Conservation (phyloP, 768 basidiomycete genomes). For the Saitozyma sp. region DNA sequence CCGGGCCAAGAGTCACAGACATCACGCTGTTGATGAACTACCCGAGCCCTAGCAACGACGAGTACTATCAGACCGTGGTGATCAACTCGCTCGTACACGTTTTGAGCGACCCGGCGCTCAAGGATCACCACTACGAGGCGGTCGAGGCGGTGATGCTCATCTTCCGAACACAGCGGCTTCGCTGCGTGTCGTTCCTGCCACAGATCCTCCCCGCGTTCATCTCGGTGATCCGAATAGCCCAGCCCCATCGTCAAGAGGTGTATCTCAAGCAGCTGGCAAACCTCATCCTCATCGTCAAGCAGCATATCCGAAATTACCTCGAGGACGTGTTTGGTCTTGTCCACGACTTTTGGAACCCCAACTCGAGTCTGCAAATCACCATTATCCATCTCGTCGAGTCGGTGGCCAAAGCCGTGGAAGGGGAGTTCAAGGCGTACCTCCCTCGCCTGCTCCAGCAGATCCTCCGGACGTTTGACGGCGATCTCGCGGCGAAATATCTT, state of each 20-base stretch:
- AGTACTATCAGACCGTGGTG: constrained; percentile 96
- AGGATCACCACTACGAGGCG: constrained; percentile 82
- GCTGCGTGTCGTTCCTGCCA: constrained; percentile 91
- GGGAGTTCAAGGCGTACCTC: constrained; percentile 95
- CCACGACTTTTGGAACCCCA: constrained; percentile 80
- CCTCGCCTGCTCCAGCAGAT: constrained; percentile 85
- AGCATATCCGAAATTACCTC: constrained; percentile 91
- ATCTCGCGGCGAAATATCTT: constrained; percentile 42
- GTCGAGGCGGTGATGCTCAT: constrained; percentile 99
- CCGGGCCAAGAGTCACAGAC: constrained; percentile 55
- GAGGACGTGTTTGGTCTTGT: constrained; percentile 80
- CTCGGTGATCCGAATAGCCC: constrained; percentile 71
- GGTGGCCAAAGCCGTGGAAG: constrained; percentile 86
- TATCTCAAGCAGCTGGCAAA: constrained; percentile 94
- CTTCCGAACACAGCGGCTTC: constrained; percentile 95
- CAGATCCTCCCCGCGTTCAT: constrained; percentile 95
- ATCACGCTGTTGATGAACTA: constrained; percentile 54
- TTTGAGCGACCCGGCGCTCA: constrained; percentile 82
- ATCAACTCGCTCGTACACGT: constrained; percentile 83
- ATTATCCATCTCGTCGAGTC: constrained; percentile 91
- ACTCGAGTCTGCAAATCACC: constrained; percentile 74
- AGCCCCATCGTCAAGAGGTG: constrained; percentile 74
- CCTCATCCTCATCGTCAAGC: constrained; percentile 92
- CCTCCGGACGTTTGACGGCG: constrained; percentile 63
- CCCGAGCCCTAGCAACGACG: constrained; percentile 68